Evolutionary conservation across 352 stramenopile species (phyloP), one percentile per base, ranked within the genome.

Genomic region (Pythium aquatile): DNA sequence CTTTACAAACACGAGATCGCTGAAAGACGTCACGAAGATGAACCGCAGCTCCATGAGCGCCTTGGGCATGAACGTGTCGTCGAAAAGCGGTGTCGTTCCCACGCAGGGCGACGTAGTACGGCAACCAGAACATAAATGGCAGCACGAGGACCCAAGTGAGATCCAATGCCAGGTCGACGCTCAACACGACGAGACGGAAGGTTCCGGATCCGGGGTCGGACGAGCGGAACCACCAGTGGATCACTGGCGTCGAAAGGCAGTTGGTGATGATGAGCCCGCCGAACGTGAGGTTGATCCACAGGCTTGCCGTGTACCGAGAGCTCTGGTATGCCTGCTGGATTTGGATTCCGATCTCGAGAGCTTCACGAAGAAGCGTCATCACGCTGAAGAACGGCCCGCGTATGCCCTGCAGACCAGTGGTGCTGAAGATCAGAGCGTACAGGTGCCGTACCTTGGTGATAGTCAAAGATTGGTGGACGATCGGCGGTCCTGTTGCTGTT

Each of bases 11-110:
- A 61, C 51, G 14, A 66, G 42, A 33, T 66, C 52, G 17, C 14
- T n/a, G 47, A 61, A 56, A 1, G 61, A 66, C 28, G 52, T 61
- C 28, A 61, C 61, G 42, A 66, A 56, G 11, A 66, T 30, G 40
- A 57, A 44, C 28, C 46, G 61, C 20, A 56, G 46, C 17, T 66
- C 61, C 42, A 55, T 60, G 1, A 66, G 24, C 28, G 53, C 51
- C 8, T 51, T 53, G n/a, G 40, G 16, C 29, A 57, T 56, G 33
- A 54, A 66, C 10, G 53, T 56, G 24, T 66, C 61, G 5, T 66
- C 28, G 20, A 44, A 66, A 1, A 40, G 14, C 8, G 5, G 52
- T 40, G 16, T 65, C 58, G 2, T 9, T 37, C 4, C 58, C 48
- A 6, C 11, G 11, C 1, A 51, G 39, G 3, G 48, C 58, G 1